These are phyloP conservation scores for Aspergillus saccharolyticus DNA, from an alignment of 495 filamentous ascomycete genomes.

Conservation along the genomic window DNA sequence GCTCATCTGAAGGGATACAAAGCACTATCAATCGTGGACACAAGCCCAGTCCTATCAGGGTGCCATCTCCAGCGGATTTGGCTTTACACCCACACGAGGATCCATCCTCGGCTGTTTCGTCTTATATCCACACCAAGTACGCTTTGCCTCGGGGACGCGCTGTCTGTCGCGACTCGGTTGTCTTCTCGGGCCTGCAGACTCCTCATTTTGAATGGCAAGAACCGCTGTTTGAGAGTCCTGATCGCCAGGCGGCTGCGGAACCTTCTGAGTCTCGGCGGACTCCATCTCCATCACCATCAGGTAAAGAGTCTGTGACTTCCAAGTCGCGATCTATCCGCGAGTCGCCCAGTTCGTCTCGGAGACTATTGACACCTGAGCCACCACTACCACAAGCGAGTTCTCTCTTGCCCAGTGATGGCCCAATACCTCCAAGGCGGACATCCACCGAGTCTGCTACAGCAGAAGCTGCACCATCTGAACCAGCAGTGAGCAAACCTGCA, in stretches of 20 bases:
- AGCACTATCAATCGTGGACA: constrained; percentile 30
- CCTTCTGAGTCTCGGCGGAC: constrained; percentile 33
- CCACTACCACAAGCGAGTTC: constrained; percentile 8
- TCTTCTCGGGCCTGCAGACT: constrained; percentile 57
- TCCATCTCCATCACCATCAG: constrained; percentile 31
- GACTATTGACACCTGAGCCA: constrained; percentile 14
- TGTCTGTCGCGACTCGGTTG: constrained; percentile 63
- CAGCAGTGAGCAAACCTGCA: constrained; percentile 34
- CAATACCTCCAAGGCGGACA: constrained; percentile 8
- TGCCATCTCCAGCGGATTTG: constrained; percentile 27
- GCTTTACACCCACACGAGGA: constrained; percentile 22
- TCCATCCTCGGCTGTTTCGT: constrained; percentile 51
- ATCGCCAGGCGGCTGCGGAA: constrained; percentile 31
- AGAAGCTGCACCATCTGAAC: constrained; percentile 12
- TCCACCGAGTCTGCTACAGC: constrained; percentile 1
- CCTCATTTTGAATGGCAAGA: constrained; percentile 59
- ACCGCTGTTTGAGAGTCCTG: constrained; percentile 46
- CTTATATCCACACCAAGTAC: constrained; percentile 82
- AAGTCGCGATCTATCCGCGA: constrained; percentile 37
- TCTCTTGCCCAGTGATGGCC: constrained; percentile 6
- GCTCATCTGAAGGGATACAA: constrained; percentile 19
- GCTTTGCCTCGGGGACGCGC: constrained; percentile 74
- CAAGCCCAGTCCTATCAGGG: constrained; percentile 37
- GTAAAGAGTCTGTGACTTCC: constrained; percentile 18
- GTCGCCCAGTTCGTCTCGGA: constrained; percentile 20